Evolutionary conservation across 1,139 yeast species (phyloP), one percentile per base, ranked within the genome.

Genomic region (Lodderomyces margitis): DNA sequence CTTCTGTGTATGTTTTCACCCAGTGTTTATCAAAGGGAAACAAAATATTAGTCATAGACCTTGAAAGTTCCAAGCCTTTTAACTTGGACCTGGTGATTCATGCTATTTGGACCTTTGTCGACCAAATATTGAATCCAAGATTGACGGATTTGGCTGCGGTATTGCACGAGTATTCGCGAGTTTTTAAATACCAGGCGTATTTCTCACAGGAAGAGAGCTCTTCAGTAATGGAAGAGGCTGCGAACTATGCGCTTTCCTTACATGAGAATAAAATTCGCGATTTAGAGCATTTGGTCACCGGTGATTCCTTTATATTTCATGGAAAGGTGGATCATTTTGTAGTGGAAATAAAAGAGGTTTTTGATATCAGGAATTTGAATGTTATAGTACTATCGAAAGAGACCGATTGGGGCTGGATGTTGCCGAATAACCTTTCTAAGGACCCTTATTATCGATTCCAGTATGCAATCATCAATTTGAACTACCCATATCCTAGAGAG

Each of bases 221-320:
- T 3, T 56, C 70, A 1, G 62, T 77, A 1, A 66, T 72, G 64
- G 70, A 70, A n/a, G 82, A 77, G 46, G 66, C 71, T 10, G 60
- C 75, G 0, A 53, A 54, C 1, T 53, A 70, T 27, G 62, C 78
- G 2, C 60, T 61, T 34, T 41, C 49, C 0, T 48, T 81, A 37
- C 70, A 75, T 12, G 38, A 40, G 30, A 32, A 30, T 10, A 40
- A 39, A 4, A 5, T 32, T 20, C 28, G 16, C 4, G 21, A 37
- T 21, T 19, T 39, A 4, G 37, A 42, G 16, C 42, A 48, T 34
- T 23, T 47, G 28, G 14, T 47, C 20, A 34, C 42, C 1, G 56
- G 64, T 17, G 74, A 75, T 58, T 47, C 78, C 2, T 46, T 78
- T 31, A 66, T 64, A 46, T 35, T 36, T 8, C 30, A 33, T 3